Evolutionary conservation across 2,329 filamentous ascomycete genomes (phyloP).

Genomic region (Fusarium sororula): DNA sequence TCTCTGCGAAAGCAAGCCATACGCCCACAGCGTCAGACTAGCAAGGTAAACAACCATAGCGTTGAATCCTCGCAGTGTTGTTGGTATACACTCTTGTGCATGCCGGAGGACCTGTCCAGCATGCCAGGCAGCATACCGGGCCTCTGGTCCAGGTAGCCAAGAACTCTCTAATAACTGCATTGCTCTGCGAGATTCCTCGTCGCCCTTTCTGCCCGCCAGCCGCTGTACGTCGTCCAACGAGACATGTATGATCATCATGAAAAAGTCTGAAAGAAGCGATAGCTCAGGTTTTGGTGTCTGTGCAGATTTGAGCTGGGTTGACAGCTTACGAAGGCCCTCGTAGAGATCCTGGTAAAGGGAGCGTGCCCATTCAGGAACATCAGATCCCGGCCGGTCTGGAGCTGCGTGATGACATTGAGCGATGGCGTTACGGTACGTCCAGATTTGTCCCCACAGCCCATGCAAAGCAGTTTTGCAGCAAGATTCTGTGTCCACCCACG

Average conservation of each 20-base stretch:
- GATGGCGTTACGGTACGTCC: constrained; percentile 36
- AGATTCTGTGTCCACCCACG: constrained; percentile 30
- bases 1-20: constrained; percentile 21
- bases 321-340: constrained; percentile 26
- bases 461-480: constrained; percentile 31
- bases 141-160: constrained; percentile 28
- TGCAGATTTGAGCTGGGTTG: constrained; percentile 18
- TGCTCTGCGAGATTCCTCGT: constrained; percentile 33
- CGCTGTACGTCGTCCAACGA: constrained; percentile 35
- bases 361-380: constrained; percentile 30
- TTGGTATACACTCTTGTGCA: constrained; percentile 29
- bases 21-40: constrained; percentile 37
- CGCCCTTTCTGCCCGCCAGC: constrained; percentile 33
- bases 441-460: constrained; percentile 40
- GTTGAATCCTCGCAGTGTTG: constrained; percentile 35
- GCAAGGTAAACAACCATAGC: constrained; percentile 39
- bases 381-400: constrained; percentile 1
- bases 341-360: constrained; percentile 39
- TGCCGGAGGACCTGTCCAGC: constrained; percentile 38
- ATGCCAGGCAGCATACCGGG: constrained; percentile 38
- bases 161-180: constrained; percentile 22
- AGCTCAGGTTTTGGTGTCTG: constrained; percentile 17
- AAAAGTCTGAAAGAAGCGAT: constrained; percentile 34
- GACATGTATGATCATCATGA: constrained; percentile 41
- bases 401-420: constrained; percentile 8